Percentiles rank a stretch among this genome's conserved stretches.
Conservation (phyloP, 208 protist species). For the Naegleria fowleri region DNA sequence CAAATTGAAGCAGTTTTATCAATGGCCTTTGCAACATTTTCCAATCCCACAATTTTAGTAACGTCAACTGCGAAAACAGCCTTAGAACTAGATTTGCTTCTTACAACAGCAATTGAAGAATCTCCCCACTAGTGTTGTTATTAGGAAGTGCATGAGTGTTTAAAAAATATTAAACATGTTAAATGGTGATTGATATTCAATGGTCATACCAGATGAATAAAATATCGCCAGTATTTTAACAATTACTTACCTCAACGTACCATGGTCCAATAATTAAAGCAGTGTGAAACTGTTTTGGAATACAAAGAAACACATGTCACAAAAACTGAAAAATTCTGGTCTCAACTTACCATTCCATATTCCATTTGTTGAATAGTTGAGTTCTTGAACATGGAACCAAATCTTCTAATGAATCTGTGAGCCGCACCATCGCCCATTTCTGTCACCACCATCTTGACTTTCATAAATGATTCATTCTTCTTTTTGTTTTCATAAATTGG, state of each 20-base stretch:
- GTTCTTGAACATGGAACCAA: background rate
- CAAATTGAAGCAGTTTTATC: slow-evolving; percentile 3
- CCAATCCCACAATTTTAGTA: background rate
- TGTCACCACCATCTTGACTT: background rate
- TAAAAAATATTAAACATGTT: too few relatives aligned
- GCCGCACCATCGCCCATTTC: background rate
- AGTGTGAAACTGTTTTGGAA: background rate
- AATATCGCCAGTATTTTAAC: too few relatives aligned
- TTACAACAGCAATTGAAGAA: background rate
- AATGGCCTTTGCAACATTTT: background rate
- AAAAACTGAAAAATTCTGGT: background rate
- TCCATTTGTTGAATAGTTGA: slow-evolving; percentile 14
- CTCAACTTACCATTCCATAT: background rate
- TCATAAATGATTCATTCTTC: background rate
- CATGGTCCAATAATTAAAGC: slow-evolving; percentile 23
- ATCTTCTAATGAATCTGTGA: background rate
- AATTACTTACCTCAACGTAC: background rate
- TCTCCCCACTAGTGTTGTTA: background rate
- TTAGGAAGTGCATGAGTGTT: too few relatives aligned
- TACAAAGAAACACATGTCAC: background rate
- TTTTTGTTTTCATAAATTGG: background rate
- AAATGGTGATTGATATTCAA: too few relatives aligned
- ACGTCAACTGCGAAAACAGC: slow-evolving; percentile 5
- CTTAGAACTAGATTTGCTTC: background rate
- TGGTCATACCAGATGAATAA: too few relatives aligned